phyloP scores from a whole-genome alignment of 2,329 filamentous ascomycete genomes.

The Dothideomycetidae sp. region DNA sequence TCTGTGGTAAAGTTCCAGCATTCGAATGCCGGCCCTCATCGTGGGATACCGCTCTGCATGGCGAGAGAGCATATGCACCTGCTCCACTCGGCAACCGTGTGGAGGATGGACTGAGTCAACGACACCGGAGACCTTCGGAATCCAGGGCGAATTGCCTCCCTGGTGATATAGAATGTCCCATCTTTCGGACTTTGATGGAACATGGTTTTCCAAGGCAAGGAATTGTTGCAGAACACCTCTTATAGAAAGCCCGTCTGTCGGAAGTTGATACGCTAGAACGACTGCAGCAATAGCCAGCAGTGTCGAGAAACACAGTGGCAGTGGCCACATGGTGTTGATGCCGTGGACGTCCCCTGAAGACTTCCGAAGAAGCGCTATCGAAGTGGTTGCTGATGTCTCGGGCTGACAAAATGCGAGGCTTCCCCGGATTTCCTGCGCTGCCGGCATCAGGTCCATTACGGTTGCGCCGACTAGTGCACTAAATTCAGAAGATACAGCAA shows the following conservation, averaged over 20 bases:
- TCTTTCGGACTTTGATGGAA: not conserved
- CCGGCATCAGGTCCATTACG: too few species aligned
- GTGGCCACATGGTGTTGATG: too few species aligned
- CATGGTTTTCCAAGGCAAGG: not conserved
- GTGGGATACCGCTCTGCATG: constrained; percentile 46
- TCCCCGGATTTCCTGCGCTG: too few species aligned
- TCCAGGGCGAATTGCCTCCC: constrained; percentile 42
- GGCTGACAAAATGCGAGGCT: too few species aligned
- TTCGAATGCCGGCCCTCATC: constrained; percentile 34
- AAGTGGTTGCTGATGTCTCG: too few species aligned
- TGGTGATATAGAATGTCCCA: constrained; percentile 41
- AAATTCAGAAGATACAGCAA: too few species aligned
- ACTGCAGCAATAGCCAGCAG: not conserved
- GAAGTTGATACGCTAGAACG: not conserved
- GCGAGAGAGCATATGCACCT: constrained; percentile 47
- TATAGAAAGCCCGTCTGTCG: not conserved
- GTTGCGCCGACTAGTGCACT: too few species aligned
- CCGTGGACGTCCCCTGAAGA: too few species aligned
- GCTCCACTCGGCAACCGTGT: constrained; percentile 36
- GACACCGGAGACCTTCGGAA: constrained; percentile 32
- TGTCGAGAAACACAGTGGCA: too few species aligned
- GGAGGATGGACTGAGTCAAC: constrained; percentile 32
- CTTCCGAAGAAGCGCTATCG: too few species aligned
- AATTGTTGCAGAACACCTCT: not conserved
- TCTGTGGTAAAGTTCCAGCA: constrained; percentile 33